Base-by-base conservation (phyloP, 2,329 filamentous ascomycete species). In the Epichloe scottii region DNA sequence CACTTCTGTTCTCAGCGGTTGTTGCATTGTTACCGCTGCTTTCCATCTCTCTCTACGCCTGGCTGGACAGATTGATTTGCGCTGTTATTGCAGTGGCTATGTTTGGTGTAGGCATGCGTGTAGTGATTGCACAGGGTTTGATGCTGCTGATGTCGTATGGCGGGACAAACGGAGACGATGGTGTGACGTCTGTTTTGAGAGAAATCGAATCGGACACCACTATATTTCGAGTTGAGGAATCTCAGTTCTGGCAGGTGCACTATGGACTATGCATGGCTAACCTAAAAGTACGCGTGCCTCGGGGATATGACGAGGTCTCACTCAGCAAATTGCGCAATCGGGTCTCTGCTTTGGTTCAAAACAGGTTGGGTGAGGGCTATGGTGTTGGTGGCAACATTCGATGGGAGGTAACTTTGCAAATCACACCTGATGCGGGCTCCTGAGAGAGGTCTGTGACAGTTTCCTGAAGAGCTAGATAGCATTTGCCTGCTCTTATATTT, bases 201-300 rank as follows among this genome's bases (percentile, higher is more conserved):
- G 89, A 95, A 65, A 90, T 98, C 48, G 84, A 89, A 64, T 77
- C 82, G 1, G 89, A 96, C 60, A 81, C 86, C 2, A 77, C 78
- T 51, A 82, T 97, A 26, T 78, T 78, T 43, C 77, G 78, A 1
- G 82, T 98, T 45, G 88, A 96, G 52, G 90, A 96, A 62, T 91
- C 90, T 2, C 84, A 89, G 63, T 95, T 98, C 67, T 98, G 93
- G 93, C 93, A 98, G 71, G 93, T 96, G 14, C 93, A 98, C 68
- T 96, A 97, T 65, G 90, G 91, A 2, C 74, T 97, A 40, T 95
- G 89, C 63, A 95, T 97, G 85, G 93, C 93, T 8, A 96, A 94
- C 63, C 67, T 98, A 57, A 94, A 89, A 66, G 68, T 98, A 19
- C 78, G 83, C 53, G 79, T 95, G 26, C 65, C 71, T 4, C 72